Evolutionary conservation across 2,329 filamentous ascomycete species (phyloP), one percentile per base, ranked within the genome.

Genomic region (Nothomitra cinnamomea): DNA sequence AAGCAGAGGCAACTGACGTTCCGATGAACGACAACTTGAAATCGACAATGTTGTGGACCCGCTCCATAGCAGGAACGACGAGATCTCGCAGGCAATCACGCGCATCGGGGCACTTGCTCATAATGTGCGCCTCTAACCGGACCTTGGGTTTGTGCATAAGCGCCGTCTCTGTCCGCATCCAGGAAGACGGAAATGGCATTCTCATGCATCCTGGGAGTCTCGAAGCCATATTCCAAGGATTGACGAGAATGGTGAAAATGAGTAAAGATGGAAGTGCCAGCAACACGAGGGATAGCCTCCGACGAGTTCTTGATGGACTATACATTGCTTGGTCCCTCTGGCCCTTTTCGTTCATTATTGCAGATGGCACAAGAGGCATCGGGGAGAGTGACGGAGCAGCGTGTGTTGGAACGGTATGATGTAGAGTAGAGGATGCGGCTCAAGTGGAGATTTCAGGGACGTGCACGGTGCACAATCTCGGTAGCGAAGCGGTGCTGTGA

Each of bases 41-140:
- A 72, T 95, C 82, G 57, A 96, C 87, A 66, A 94, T 92, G 58
- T 87, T 78, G 57, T 79, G 75, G 38, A 89, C 77, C 55, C 79
- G 77, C 66, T 87, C 80, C 89, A 98, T 95, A 21, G 82, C 77
- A 0, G 92, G 92, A 15, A 96, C 70, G 22, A 98, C 75, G 60
- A 98, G 70, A 56, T 88, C 72, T 57, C 80, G 78, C 19, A 98
- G 72, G 62, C 90, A 95, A 63, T 87, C 83, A 66, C 75, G 77
- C 1, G 92, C 88, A 67, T 98, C 92, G 0, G 90, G 89, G 63
- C 92, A 98, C 74, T 96, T 95, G 70, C 82, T 86, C 83, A 96
- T 98, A 61, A 96, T 92, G 66, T 96, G 90, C 54, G 87, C 86
- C 66, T 98, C 92, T 1, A 98, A 69, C 2, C 87, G 85, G 3